Evolutionary conservation across 1,284 basidiomycete species (phyloP).

Genomic region (Melampsora medusae): DNA sequence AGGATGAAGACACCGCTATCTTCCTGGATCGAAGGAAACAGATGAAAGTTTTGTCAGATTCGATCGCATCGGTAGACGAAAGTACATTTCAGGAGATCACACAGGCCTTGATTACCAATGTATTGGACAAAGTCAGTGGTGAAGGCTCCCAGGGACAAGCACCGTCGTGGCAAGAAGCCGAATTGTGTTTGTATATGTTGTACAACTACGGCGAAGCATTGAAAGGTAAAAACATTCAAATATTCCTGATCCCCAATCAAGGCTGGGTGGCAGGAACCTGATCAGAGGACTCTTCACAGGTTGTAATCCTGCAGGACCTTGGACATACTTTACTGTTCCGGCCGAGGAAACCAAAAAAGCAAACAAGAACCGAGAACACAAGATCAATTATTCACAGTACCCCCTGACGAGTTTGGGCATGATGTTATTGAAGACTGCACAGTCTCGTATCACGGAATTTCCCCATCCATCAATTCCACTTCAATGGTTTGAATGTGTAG

Average conservation of each 20-base stretch:
- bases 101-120: conserved; percentile 68
- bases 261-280: background rate
- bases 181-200: conserved; percentile 85
- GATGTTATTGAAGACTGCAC: conserved; percentile 77
- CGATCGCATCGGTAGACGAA: conserved; percentile 75
- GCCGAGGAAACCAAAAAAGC: conserved; percentile 41
- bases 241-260: conserved; percentile 3
- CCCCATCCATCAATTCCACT: conserved; percentile 84
- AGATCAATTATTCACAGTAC: conserved; percentile 51
- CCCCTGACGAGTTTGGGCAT: conserved; percentile 88
- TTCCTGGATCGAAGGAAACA: conserved; percentile 88
- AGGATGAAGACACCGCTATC: conserved; percentile 80
- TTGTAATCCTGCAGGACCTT: conserved; percentile 19
- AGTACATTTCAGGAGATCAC: conserved; percentile 73
- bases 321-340: conserved; percentile 37
- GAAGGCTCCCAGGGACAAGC: conserved; percentile 58
- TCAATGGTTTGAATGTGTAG: conserved; percentile 88
- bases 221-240: conserved; percentile 44
- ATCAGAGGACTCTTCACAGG: conserved; percentile 11
- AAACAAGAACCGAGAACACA: conserved; percentile 43
- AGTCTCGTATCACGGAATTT: conserved; percentile 77
- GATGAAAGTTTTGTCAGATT: conserved; percentile 75
- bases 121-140: conserved; percentile 66
- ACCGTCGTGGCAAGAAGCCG: conserved; percentile 88
- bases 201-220: conserved; percentile 80